These are phyloP conservation scores for Pistacia atlantica DNA, from an alignment of 345 rosid species.

Conservation along the genomic window DNA sequence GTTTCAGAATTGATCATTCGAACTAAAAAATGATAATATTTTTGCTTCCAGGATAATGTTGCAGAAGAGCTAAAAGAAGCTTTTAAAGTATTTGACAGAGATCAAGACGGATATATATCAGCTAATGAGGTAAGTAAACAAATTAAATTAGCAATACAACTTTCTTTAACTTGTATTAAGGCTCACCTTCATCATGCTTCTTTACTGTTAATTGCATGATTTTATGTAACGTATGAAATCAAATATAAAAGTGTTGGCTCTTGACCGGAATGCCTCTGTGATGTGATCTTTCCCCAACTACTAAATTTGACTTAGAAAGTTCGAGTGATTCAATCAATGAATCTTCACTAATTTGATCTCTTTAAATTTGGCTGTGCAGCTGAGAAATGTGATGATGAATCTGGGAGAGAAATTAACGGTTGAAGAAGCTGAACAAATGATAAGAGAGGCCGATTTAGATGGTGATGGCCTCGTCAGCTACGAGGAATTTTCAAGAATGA, in stretches of 20 bases:
- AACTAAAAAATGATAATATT: no score
- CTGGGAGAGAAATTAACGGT: slow-evolving; percentile 72
- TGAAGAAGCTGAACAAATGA: slow-evolving; percentile 85
- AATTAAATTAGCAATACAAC: neutral
- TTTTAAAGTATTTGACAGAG: slow-evolving; percentile 64
- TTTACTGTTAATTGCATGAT: neutral
- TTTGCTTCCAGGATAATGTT: slow-evolving; percentile 41
- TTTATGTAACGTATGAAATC: neutral
- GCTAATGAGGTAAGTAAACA: slow-evolving; percentile 47
- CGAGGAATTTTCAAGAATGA: slow-evolving; percentile 72
- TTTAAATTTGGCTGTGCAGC: slow-evolving; percentile 38
- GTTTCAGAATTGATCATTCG: no score
- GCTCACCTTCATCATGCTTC: neutral
- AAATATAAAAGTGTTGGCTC: neutral
- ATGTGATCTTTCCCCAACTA: neutral
- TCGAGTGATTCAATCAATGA: no score
- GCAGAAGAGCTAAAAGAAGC: slow-evolving; percentile 64
- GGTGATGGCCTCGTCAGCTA: slow-evolving; percentile 76
- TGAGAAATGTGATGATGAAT: slow-evolving; percentile 78
- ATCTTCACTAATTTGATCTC: no score
- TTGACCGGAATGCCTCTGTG: no score
- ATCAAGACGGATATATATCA: slow-evolving; percentile 68
- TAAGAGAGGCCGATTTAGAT: slow-evolving; percentile 78
- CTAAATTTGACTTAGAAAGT: neutral
- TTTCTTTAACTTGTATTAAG: neutral